Evolutionary conservation across 2,329 filamentous ascomycete species (phyloP).

Genomic region (Fusarium foetens): DNA sequence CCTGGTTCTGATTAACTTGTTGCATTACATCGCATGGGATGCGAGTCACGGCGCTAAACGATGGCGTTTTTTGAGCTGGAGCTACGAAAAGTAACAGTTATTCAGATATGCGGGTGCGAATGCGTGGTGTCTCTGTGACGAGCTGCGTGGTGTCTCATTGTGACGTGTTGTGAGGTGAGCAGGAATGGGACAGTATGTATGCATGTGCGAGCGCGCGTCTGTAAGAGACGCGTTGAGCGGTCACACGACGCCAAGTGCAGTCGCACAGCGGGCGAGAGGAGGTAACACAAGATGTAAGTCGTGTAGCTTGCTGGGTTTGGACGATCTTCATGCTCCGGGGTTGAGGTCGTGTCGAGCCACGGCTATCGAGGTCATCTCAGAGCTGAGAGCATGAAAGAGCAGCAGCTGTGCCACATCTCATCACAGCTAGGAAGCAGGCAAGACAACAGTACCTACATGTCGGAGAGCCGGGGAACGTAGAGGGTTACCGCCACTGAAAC

Average conservation of each 20-base stretch:
- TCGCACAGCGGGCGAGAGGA: slow-evolving; percentile 1
- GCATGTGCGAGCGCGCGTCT: not conserved
- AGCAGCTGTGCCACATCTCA: slow-evolving; percentile 17
- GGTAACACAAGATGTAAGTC: slow-evolving; percentile 27
- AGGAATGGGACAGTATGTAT: slow-evolving; percentile 11
- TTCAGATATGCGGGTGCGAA: slow-evolving; percentile 13
- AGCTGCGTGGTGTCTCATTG: slow-evolving; percentile 37
- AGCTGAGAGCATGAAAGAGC: slow-evolving; percentile 13
- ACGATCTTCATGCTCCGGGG: slow-evolving; percentile 13
- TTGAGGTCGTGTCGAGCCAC: slow-evolving; percentile 20
- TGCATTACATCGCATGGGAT: slow-evolving; percentile 30
- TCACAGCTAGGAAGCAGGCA: not conserved
- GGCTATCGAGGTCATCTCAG: slow-evolving; percentile 22
- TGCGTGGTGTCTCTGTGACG: slow-evolving; percentile 26
- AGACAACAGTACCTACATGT: slow-evolving; percentile 18
- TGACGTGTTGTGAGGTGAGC: slow-evolving; percentile 40
- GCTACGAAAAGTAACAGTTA: slow-evolving; percentile 1
- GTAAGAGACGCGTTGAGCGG: slow-evolving; percentile 17
- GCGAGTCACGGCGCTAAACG: slow-evolving; percentile 37
- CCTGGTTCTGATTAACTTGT: slow-evolving; percentile 9
- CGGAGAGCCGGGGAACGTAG: slow-evolving; percentile 16
- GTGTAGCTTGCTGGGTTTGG: slow-evolving; percentile 18
- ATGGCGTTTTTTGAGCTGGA: slow-evolving; percentile 6
- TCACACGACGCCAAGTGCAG: slow-evolving; percentile 17
- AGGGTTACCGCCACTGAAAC: slow-evolving; percentile 30